Evolutionary conservation across 768 basidiomycete genomes (phyloP).

Genomic region (Boletales sp.): DNA sequence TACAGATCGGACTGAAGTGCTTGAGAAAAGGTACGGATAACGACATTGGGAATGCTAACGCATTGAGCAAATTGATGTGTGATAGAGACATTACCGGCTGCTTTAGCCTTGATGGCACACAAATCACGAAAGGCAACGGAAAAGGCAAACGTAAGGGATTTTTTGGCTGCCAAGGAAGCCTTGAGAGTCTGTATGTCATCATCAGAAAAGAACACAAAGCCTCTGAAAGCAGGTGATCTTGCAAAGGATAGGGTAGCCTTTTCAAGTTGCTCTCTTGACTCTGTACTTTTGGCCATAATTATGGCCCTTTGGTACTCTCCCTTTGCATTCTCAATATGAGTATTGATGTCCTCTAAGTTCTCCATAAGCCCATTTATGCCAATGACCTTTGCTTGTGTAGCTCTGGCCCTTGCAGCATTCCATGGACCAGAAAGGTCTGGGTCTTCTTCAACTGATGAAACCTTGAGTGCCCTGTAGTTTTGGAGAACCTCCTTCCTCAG

Average conservation of each 20-base stretch:
- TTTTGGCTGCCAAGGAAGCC: conserved; percentile 53
- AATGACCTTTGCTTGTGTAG: neutral
- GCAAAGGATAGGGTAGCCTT: conserved; percentile 27
- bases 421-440: conserved; percentile 40
- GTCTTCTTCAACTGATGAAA: conserved; percentile 8
- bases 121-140: conserved; percentile 50
- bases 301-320: conserved; percentile 15
- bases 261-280: conserved; percentile 5
- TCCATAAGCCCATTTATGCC: conserved; percentile 17
- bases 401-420: conserved; percentile 19
- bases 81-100: conserved; percentile 24
- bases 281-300: neutral
- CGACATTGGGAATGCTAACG: conserved; percentile 16
- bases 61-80: conserved; percentile 23
- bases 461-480: conserved; percentile 30
- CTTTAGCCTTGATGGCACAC: conserved; percentile 53
- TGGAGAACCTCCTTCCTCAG: conserved; percentile 35
- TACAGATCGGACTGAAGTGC: conserved; percentile 4
- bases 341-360: conserved; percentile 40
- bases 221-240: conserved; percentile 24
- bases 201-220: conserved; percentile 17
- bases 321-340: conserved; percentile 34
- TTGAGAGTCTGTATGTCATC: conserved; percentile 40
- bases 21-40: conserved; percentile 21
- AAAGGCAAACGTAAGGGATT: conserved; percentile 43